Evolutionary conservation across 208 protist genomes (phyloP), one percentile per base, ranked within the genome.

Genomic region (Trypanosoma mega): DNA sequence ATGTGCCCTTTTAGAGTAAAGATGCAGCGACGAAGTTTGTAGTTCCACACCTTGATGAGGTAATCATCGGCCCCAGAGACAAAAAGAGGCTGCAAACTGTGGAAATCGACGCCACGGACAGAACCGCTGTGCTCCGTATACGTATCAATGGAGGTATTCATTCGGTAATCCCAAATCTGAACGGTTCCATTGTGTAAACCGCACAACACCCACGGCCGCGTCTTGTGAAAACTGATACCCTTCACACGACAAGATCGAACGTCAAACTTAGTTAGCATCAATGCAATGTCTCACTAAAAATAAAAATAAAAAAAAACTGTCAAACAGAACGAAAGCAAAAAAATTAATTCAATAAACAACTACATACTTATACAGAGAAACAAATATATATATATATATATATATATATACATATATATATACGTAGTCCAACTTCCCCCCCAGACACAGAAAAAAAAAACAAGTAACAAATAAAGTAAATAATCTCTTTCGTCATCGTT

Each of bases 31-130:
- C 96, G 91, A 46, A 98, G 78, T 73, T 99, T 99, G 84, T 99
- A 99, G 77, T 99, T 99, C 97, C 98, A 99, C 49, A 99, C 94
- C 72, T 99, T 99, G 55, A 99, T 97, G 48, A 98, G 96, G 61
- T 97, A 97, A 79, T 99, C 99, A 77, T 99, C 99, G 37, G 97
- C 98, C 49, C 98, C 98, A 29, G 97, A 98, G 0, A 98, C 97
- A 80, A 99, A 99, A 14, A 99, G 77, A 56, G 98, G 98, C 81
- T 99, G 98, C 0, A 78, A 88, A 9, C 62, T 30, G 82, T 99
- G 99, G 70, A 99, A 99, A 73, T 98, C 87, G 16, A 99, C 90
- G 37, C 96, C 92, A 31, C 99, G 92, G 3, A 99, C 90, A 24
- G 84, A 76, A 27, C 90, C 88, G n/a, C 73, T 94, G 66, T 99